Base-by-base conservation (phyloP, 139 green algal genomes). In the Tetradesmus obliquus region DNA sequence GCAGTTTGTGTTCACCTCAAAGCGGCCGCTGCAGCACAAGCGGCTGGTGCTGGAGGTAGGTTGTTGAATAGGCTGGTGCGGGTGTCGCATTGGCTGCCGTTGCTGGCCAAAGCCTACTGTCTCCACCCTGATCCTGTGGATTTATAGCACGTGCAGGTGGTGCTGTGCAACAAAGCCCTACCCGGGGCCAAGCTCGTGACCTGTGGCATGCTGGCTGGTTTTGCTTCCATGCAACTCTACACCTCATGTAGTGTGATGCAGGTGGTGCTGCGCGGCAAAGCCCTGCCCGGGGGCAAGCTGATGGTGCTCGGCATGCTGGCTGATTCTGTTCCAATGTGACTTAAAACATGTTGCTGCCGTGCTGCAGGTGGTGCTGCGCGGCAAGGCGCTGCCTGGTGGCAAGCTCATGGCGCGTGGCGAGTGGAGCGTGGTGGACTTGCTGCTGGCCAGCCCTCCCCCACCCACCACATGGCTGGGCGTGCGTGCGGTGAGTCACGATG, bases 1-100 rank as follows among this genome's bases (percentile, higher is more conserved):
- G 82, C 55, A 84, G 60, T 92, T 92, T 89, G 89, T 92, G n/a
- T 90, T 92, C 53, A 85, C 82, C 5, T 79, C 66, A 17, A 85
- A 84, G 51, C 89, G 82, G 69, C 90, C 84, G 45, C 84, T 92
- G 71, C 54, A 55, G 90, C 22, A 92, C 57, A 90, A 92, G 72
- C 51, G 45, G 22, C 55, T 92, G 0, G 57, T 90, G 2, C 20
- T 92, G 2, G 90, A 92, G 90, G 90, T 92, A 57, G 32, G 84
- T 32, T 32, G 57, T 20, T 6, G 66, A 24, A 4, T 24, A 3
- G 15, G 1, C n/a, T 24, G 10, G 66, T n/a, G 66, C 2, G 12
- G 15, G 66, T 45, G 72, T 20, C 76, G 20, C 3, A 54, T 55
- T 5, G n/a, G 51, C 1, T n/a, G 17, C 24, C 62, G 79, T 10